phyloP scores from a whole-genome alignment of 768 basidiomycete genomes.

The Mycena vitilis region DNA sequence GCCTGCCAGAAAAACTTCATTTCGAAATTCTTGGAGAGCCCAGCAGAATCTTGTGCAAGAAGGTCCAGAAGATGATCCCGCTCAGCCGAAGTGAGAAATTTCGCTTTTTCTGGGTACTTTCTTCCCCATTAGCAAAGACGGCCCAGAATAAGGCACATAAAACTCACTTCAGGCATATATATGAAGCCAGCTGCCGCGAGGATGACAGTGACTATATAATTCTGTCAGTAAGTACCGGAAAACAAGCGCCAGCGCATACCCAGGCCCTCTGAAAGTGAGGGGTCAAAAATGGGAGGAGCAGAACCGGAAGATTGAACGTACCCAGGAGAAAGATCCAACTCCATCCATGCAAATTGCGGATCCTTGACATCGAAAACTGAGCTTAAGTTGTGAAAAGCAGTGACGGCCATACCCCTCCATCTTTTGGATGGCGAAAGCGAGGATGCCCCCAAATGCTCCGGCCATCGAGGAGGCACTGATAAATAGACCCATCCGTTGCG shows the following conservation, averaged over 20 bases:
- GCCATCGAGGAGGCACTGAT: slow-evolving; percentile 22
- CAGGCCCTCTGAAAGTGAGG: slow-evolving; percentile 2
- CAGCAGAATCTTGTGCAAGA: slow-evolving; percentile 14
- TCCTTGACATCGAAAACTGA: background rate
- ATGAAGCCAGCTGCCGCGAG: slow-evolving; percentile 9
- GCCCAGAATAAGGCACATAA: background rate
- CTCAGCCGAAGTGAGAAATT: slow-evolving; percentile 8
- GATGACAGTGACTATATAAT: slow-evolving; percentile 9
- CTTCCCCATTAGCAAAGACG: background rate
- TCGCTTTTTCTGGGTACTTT: slow-evolving; percentile 21
- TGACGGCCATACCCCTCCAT: slow-evolving; percentile 11
- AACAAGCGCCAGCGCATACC: background rate
- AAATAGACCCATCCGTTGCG: slow-evolving; percentile 19
- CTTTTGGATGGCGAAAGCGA: slow-evolving; percentile 12
- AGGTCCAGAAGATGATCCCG: slow-evolving; percentile 16
- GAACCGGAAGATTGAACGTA: background rate
- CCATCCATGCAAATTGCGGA: slow-evolving; percentile 11
- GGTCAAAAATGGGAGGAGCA: background rate
- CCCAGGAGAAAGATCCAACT: slow-evolving; percentile 21
- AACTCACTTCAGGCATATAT: slow-evolving; percentile 15
- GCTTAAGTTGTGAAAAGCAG: background rate
- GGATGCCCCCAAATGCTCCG: slow-evolving; percentile 15
- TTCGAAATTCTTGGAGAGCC: slow-evolving; percentile 19
- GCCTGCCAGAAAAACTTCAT: slow-evolving; percentile 25
- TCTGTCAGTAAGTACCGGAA: background rate